Conservation (phyloP, 75 land plant genomes). For the Selaginella moellendorffii region DNA sequence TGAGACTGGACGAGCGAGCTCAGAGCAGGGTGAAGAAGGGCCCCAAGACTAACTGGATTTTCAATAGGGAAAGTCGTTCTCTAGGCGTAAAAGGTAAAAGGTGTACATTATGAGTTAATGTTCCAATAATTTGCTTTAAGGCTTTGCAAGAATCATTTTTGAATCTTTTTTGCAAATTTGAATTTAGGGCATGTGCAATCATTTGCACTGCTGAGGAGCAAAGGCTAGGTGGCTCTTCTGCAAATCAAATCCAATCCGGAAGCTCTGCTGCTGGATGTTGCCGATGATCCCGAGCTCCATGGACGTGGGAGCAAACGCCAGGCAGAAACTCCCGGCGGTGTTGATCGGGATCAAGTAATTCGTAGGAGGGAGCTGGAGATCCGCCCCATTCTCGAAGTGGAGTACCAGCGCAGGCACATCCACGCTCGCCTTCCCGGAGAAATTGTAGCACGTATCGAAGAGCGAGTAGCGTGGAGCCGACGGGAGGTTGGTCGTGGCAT, state of each 20-base stretch:
- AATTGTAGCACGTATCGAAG: conserved; percentile 5
- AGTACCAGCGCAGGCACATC: neutral
- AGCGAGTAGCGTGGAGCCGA: neutral
- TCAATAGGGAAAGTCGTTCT: no score
- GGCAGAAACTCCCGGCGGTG: conserved; percentile 1
- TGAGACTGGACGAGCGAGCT: no score
- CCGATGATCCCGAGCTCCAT: neutral
- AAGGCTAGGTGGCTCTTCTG: neutral
- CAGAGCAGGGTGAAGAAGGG: no score
- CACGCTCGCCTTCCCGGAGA: neutral
- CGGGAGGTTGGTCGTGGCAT: neutral
- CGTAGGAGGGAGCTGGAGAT: neutral
- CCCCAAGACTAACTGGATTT: no score
- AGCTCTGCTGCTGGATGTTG: conserved; percentile 6
- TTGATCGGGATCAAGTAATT: neutral
- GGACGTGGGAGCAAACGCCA: neutral
- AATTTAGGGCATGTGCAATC: no score
- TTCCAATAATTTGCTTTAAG: no score
- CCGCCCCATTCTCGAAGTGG: conserved; percentile 7
- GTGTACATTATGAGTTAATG: no score
- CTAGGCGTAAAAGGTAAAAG: no score
- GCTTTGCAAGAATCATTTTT: no score
- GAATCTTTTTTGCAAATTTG: no score
- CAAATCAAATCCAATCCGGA: conserved; percentile 4
- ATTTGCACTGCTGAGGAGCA: conserved; percentile 26